Base-by-base conservation (phyloP, 495 filamentous ascomycete species). In the Aspergillus nidulans region DNA sequence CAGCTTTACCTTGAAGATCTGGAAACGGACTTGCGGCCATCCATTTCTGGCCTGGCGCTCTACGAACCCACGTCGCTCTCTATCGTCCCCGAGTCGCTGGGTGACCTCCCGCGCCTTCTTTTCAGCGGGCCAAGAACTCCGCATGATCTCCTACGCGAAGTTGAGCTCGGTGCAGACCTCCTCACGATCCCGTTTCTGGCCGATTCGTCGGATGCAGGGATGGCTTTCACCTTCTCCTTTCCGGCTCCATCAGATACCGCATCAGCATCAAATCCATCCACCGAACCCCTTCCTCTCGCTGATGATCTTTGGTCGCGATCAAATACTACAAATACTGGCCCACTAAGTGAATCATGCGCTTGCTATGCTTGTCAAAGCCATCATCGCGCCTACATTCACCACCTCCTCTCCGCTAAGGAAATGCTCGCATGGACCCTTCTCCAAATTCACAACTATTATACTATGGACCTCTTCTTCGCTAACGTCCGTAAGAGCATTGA, bases 391-490 rank as follows among this genome's bases (percentile, higher is more conserved):
- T 97, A 87, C 70, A 59, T 97, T 28, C 85, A 90, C 55, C 95
- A 98, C 65, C 79, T 98, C 5, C 79, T 98, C 4, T 67, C 76
- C 15, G 90, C 94, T 0, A 92, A 91, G 60, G 94, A 98, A 68
- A 97, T 98, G 95, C 84, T 96, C 2, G 92, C 83, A 21, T 98
- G 94, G 94, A 87, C 89, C 2, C 77, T 98, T 13, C 73, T 98
- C 23, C 92, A 96, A 66, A 77, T 95, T 12, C 94, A 98, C 70
- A 98, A 98, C 65, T 80, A 89, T 60, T 77, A 84, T 25, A 70
- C 88, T 2, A 66, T 95, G 43, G 77, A 84, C 48, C 39, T 63
- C 0, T 97, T 98, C 75, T 96, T 97, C 66, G 65, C 74, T 0
- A 75, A 74, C 0, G 75, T 95, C 5, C 82, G 92, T 6, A 62